Base-by-base conservation (phyloP, 805 yeast species). In the Candida sphagnicola region DNA sequence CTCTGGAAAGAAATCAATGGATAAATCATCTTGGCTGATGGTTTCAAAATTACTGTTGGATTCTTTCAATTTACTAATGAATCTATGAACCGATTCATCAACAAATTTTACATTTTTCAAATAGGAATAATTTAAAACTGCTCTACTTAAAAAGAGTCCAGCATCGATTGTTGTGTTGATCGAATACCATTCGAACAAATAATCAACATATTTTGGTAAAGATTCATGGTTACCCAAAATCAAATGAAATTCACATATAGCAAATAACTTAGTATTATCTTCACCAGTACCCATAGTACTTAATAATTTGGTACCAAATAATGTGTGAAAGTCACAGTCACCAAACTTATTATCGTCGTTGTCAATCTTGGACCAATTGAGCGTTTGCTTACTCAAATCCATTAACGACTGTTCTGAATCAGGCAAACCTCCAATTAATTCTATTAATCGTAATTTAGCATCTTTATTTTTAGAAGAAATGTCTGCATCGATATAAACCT, bases 231-330 rank as follows among this genome's bases (percentile, higher is more conserved):
- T 80, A 1, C 95, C 95, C 45, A 80, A 64, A 11, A 85, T 63
- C 45, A 85, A 67, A 52, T 82, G 85, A 51, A 77, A 72, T 59
- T 85, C 95, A n/a, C 90, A 85, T 39, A 79, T 81, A 39, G 78
- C 72, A 25, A 72, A 74, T 40, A 72, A 51, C 35, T 74, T 77
- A 16, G 42, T 53, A 5, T 45, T 39, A 18, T 41, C 39, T n/a
- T 35, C 41, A 10, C 34, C 33, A 13, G 45, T 40, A 21, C 45
- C 48, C 14, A 61, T 42, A 10, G 54, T 64, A 31, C 66, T 67
- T 37, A 78, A 61, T 35, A 87, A 67, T 54, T 85, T 80, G 25
- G 70, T 59, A 2, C 96, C 96, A 43, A 88, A 70, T 8, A 82
- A 71, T 47, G 81, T 81, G 54, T 87, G 88, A 40, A 93, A 65